Conservation (phyloP, 371 early-diverging fungal species). For the Sporodiniella umbellata region DNA sequence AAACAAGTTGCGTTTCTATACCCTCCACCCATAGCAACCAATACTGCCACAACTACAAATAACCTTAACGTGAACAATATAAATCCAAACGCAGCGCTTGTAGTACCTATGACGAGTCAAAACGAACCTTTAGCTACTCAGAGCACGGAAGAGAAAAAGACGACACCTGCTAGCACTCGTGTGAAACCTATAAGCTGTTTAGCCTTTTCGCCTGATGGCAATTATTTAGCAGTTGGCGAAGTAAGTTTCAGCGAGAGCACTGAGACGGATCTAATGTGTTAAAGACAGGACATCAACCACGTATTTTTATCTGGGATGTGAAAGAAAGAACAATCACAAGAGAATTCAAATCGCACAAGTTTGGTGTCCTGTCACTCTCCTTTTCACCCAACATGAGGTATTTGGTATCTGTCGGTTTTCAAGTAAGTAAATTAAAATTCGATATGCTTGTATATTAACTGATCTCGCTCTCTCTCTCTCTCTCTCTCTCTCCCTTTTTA, state of each 20-base stretch:
- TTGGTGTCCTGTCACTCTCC: slow-evolving; percentile 67
- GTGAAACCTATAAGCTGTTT: slow-evolving; percentile 75
- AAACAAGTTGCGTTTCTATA: slow-evolving; percentile 66
- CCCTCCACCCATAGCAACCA: slow-evolving; percentile 27
- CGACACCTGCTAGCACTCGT: slow-evolving; percentile 38
- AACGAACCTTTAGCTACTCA: slow-evolving; percentile 7
- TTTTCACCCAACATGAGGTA: slow-evolving; percentile 76
- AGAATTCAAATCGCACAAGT: slow-evolving; percentile 77
- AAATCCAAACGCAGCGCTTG: slow-evolving; percentile 7
- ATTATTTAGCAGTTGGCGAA: slow-evolving; percentile 79
- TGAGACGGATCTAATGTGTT: not conserved
- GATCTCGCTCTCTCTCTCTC: too few relatives aligned
- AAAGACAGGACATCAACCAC: slow-evolving; percentile 80
- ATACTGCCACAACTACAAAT: slow-evolving; percentile 2
- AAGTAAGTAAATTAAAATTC: slow-evolving; percentile 56
- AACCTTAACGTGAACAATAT: not conserved
- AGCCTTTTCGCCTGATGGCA: slow-evolving; percentile 76
- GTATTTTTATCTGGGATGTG: slow-evolving; percentile 75
- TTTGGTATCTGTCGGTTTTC: slow-evolving; percentile 80
- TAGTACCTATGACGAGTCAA: slow-evolving; percentile 9
- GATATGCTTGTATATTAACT: not conserved
- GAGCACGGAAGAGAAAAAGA: slow-evolving; percentile 29
- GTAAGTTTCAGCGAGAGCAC: slow-evolving; percentile 41
- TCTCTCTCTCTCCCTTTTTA: too few relatives aligned
- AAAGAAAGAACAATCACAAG: slow-evolving; percentile 50